Base-by-base conservation (phyloP, 805 yeast genomes). In the Saccharomyces jurei region DNA sequence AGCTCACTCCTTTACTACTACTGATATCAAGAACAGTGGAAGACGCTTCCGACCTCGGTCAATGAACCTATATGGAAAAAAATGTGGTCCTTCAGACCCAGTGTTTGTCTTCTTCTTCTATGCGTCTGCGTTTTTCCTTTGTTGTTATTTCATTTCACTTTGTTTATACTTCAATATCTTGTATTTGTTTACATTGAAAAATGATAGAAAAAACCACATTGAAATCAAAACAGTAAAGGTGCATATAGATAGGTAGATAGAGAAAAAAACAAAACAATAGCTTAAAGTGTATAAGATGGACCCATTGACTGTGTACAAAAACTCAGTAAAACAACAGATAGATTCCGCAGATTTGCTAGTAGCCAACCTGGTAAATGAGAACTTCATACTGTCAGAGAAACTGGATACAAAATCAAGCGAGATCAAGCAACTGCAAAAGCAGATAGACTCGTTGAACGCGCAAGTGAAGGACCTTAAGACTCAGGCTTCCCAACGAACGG, bases 321-420 rank as follows among this genome's bases (percentile, higher is more conserved):
- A 61, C 21, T 56, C 67, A 6, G 53, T 68, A 5, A 56, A 63
- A 44, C 63, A 63, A 41, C 58, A 66, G 28, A 51, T 67, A 46
- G 64, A 64, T 28, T 63, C 60, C 46, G 70, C 69, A 14, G 72
- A 69, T 47, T 50, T 64, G n/a, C 48, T 66, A 31, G 63, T 69
- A 3, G 55, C 64, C 6, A 63, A 60, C 25, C 36, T 67, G 22
- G 56, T 66, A 5, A 63, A 60, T 29, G 71, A 68, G 52, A 68
- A 68, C 51, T 53, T 61, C n/a, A 44, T 60, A 27, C 49, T 63
- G 48, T 46, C 56, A 22, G 59, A 59, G 41, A 55, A 60, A 11
- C 22, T 63, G 14, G 64, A 63, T 25, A 52, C 55, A 26, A 57
- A 60, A 48, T 54, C 55, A 1, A 61, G 61, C 44, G 68, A 66